A percentile compares a stretch with the other conserved stretches of the same genome.
phyloP scores from a whole-genome alignment of 768 basidiomycete genomes.

The Sarcodon aspratus region DNA sequence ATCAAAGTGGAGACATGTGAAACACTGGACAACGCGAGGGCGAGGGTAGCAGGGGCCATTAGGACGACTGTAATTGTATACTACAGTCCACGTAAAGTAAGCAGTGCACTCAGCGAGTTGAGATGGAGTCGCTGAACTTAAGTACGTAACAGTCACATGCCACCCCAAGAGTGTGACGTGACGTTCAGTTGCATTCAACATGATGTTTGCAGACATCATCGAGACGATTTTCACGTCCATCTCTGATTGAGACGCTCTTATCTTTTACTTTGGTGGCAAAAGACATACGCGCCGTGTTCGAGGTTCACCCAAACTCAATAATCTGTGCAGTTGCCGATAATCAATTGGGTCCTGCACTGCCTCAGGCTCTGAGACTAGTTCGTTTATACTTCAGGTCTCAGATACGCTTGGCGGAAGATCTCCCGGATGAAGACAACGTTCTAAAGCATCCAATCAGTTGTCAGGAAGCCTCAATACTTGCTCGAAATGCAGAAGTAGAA shows the following conservation, averaged over 20 bases:
- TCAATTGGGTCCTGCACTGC: conserved; percentile 18
- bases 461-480: not conserved
- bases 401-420: not conserved
- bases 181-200: no score
- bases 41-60: no score
- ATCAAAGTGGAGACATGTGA: no score
- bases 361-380: conserved; percentile 18
- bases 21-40: no score
- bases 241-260: conserved; percentile 17
- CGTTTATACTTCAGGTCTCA: conserved; percentile 3
- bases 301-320: conserved; percentile 18
- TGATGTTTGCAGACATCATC: conserved; percentile 21
- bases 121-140: no score
- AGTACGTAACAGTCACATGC: no score
- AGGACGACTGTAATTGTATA: no score
- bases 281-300: conserved; percentile 18
- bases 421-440: not conserved
- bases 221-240: conserved; percentile 17
- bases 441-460: not conserved
- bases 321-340: conserved; percentile 18
- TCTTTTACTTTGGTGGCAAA: conserved; percentile 18
- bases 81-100: no score
- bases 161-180: no score
- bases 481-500: not conserved
- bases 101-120: no score